Conservation (phyloP, 2,329 filamentous ascomycete species). For the Cladosporium sp. region DNA sequence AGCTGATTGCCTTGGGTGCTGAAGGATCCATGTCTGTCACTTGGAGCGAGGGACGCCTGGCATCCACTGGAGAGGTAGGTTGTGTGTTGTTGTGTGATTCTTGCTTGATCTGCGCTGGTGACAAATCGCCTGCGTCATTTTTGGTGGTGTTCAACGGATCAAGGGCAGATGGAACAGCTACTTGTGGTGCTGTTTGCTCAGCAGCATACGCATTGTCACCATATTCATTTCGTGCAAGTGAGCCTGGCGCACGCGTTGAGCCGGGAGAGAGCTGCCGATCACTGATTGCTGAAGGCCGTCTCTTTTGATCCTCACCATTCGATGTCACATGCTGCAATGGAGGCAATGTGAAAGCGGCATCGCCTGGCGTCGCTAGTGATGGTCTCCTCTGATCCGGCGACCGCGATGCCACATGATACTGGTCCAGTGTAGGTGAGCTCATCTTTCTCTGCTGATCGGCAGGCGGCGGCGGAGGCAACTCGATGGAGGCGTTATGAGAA, state of each 20-base stretch:
- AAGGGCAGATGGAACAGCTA: conserved; percentile 17
- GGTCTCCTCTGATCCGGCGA: conserved; percentile 40
- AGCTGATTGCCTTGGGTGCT: conserved; percentile 40
- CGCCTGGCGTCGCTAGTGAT: conserved; percentile 31
- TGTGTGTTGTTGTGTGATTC: conserved; percentile 36
- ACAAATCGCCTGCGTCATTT: conserved; percentile 21
- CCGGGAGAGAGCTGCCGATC: conserved; percentile 23
- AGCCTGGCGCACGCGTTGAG: conserved; percentile 9
- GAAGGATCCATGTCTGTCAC: conserved; percentile 32
- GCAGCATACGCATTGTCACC: background rate
- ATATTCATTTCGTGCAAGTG: conserved; percentile 3
- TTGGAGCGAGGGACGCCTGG: conserved; percentile 20
- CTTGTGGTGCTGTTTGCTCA: conserved; percentile 21
- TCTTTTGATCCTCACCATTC: conserved; percentile 15
- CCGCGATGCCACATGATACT: conserved; percentile 42
- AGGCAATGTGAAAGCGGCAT: conserved; percentile 35
- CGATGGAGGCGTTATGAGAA: conserved; percentile 31
- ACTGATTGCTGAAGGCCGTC: conserved; percentile 27
- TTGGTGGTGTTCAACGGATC: conserved; percentile 14
- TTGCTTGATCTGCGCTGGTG: conserved; percentile 36
- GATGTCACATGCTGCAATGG: conserved; percentile 34
- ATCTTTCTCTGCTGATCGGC: conserved; percentile 26
- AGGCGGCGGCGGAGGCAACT: conserved; percentile 36
- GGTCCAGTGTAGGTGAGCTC: conserved; percentile 43
- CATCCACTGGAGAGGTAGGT: conserved; percentile 30